Evolutionary conservation across 2,329 filamentous ascomycete genomes (phyloP).

Genomic region (Dactylellina cionopaga): DNA sequence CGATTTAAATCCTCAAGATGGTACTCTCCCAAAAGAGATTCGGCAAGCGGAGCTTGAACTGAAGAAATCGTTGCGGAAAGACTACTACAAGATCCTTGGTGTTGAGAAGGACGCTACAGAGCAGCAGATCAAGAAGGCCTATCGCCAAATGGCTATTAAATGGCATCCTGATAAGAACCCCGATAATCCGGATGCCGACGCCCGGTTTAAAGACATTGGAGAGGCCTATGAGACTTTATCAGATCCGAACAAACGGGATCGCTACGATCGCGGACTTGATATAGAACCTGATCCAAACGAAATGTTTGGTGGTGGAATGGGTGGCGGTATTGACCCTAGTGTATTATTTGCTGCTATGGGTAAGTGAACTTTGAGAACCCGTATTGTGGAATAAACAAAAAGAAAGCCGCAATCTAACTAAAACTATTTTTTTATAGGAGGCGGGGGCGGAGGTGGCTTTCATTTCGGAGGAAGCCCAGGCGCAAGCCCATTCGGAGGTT

Average conservation of each 20-base stretch:
- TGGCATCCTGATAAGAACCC: constrained; percentile 99
- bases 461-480: constrained; percentile 32
- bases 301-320: constrained; percentile 49
- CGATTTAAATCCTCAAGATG: constrained; percentile 84
- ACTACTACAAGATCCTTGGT: constrained; percentile 97
- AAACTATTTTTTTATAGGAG: constrained; percentile 14
- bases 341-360: constrained; percentile 49
- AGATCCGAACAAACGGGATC: constrained; percentile 77
- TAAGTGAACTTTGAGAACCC: constrained; percentile 67
- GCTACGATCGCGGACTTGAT: constrained; percentile 60
- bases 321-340: constrained; percentile 49
- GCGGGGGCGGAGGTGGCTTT: constrained; percentile 36
- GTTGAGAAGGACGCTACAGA: constrained; percentile 86
- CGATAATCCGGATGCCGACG: constrained; percentile 82
- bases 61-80: constrained; percentile 97
- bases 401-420: constrained; percentile 15
- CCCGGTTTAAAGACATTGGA: constrained; percentile 96
- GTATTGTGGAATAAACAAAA: constrained; percentile 65
- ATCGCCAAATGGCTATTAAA: constrained; percentile 90
- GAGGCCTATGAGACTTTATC: constrained; percentile 97
- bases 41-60: constrained; percentile 90
- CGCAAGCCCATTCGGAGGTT: constrained; percentile 46
- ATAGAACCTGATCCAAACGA: constrained; percentile 35
- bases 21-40: constrained; percentile 82
- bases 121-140: constrained; percentile 92